phyloP scores from a whole-genome alignment of 2,329 filamentous ascomycete genomes.

The Aaosphaeria arxii region DNA sequence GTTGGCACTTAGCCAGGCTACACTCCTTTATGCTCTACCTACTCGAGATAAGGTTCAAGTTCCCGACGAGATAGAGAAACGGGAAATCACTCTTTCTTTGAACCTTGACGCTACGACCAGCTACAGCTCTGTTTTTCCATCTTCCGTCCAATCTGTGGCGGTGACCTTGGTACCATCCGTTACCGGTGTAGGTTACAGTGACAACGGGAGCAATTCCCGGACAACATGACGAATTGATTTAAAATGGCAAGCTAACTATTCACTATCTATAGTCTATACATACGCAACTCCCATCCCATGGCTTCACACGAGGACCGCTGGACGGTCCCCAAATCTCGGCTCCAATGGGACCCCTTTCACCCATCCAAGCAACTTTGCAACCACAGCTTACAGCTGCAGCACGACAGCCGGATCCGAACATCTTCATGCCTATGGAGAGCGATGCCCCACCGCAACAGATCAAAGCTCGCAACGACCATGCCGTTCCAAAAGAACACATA shows the following conservation, averaged over 20 bases:
- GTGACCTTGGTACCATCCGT: constrained; percentile 20
- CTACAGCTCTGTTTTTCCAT: constrained; percentile 24
- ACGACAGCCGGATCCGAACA: constrained; percentile 16
- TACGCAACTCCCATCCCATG: constrained; percentile 29
- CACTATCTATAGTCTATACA: constrained; percentile 20
- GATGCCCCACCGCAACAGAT: constrained; percentile 40
- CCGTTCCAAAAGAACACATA: constrained; percentile 38
- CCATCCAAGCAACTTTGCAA: constrained; percentile 23
- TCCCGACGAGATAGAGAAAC: constrained; percentile 10
- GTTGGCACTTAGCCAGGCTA: constrained; percentile 20
- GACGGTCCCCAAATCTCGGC: constrained; percentile 14
- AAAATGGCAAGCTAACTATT: no score
- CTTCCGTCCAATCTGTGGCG: constrained; percentile 22
- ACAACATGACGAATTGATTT: background rate
- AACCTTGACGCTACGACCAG: constrained; percentile 25
- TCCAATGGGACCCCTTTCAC: constrained; percentile 19
- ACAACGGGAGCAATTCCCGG: background rate
- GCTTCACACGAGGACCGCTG: constrained; percentile 24
- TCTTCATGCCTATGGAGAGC: constrained; percentile 43
- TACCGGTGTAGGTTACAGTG: constrained; percentile 22
- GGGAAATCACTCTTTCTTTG: constrained; percentile 19
- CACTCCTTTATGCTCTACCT: constrained; percentile 22
- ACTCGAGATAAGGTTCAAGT: constrained; percentile 12
- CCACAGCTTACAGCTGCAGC: constrained; percentile 22
- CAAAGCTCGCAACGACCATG: constrained; percentile 36